Evolutionary conservation across 2,329 filamentous ascomycete genomes (phyloP), one percentile per base, ranked within the genome.

Genomic region (Parasarocladium wereldwijsianum): DNA sequence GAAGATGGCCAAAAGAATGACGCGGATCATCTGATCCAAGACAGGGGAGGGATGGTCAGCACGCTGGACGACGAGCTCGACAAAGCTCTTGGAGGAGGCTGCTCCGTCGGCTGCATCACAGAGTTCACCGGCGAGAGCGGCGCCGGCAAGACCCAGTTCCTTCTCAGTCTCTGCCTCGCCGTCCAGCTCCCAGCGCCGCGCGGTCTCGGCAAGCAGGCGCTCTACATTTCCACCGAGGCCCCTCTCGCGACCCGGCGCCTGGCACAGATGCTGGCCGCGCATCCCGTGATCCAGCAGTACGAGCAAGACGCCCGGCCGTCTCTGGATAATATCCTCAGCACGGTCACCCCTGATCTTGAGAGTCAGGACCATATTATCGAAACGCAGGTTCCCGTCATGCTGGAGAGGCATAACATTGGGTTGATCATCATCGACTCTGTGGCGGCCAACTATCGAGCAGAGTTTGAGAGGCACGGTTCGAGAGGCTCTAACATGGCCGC

Each of bases 201-300:
- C 18, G 84, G 83, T 5, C 64, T 85, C 1, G 68, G 68, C 21
- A 73, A 74, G 36, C 67, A 74, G n/a, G 78, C 83, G 1, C 65
- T 98, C 20, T 98, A 98, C 61, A 81, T 98, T 44, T 92, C 86
- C 2, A 96, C 90, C 24, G 90, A 98, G 57, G 76, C 84, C 0
- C 65, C 81, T 1, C 68, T 98, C 2, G 75, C 85, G 13, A 96
- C 87, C 5, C 70, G 60, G 3, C 81, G 90, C 13, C 70, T 98
- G 1, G 58, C 72, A 0, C 85, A 96, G 51, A 74, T 98, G 38
- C 67, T 94, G 1, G 50, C 61, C 15, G 60, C 60, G 26, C 73
- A 93, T 49, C 73, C 77, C 0, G 46, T 62, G 29, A 62, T 93
- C 34, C 15, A 14, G 11, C 23, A 15, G 14, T 17, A 49, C 34